Evolutionary conservation across 2,329 filamentous ascomycete species (phyloP).

Genomic region (Penicillium rolfsii): DNA sequence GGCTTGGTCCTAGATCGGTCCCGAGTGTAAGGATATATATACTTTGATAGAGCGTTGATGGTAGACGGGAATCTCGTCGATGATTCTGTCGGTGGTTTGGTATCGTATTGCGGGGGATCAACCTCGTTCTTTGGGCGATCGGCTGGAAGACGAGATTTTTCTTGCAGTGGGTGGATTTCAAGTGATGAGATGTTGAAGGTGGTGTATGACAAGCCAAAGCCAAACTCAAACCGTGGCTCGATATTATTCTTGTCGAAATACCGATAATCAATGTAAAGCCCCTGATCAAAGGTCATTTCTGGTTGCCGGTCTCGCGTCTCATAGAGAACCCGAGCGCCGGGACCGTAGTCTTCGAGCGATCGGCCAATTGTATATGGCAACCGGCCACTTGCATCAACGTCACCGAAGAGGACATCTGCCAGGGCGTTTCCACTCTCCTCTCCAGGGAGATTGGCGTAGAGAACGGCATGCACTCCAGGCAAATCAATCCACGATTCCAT

Average conservation of each 20-base stretch:
- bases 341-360: constrained; percentile 73
- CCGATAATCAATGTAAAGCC: constrained; percentile 86
- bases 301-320: constrained; percentile 70
- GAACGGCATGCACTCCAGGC: constrained; percentile 73
- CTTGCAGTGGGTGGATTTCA: constrained; percentile 51
- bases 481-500: constrained; percentile 80
- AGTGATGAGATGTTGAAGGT: constrained; percentile 66
- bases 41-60: constrained; percentile 67
- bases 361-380: constrained; percentile 87
- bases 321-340: constrained; percentile 69
- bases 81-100: constrained; percentile 58
- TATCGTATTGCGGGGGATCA: constrained; percentile 59
- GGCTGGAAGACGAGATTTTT: constrained; percentile 54
- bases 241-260: constrained; percentile 79
- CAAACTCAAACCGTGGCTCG: constrained; percentile 80
- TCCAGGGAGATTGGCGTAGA: constrained; percentile 84
- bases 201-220: constrained; percentile 82
- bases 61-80: constrained; percentile 63
- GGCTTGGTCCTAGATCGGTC: constrained; percentile 53
- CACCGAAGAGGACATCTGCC: constrained; percentile 76
- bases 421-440: constrained; percentile 85
- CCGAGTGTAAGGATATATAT: constrained; percentile 72
- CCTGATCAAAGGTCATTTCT: constrained; percentile 82
- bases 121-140: constrained; percentile 47
- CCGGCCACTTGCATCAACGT: constrained; percentile 76